Conservation (phyloP, 2,329 filamentous ascomycete genomes). For the Xylogone sp. region DNA sequence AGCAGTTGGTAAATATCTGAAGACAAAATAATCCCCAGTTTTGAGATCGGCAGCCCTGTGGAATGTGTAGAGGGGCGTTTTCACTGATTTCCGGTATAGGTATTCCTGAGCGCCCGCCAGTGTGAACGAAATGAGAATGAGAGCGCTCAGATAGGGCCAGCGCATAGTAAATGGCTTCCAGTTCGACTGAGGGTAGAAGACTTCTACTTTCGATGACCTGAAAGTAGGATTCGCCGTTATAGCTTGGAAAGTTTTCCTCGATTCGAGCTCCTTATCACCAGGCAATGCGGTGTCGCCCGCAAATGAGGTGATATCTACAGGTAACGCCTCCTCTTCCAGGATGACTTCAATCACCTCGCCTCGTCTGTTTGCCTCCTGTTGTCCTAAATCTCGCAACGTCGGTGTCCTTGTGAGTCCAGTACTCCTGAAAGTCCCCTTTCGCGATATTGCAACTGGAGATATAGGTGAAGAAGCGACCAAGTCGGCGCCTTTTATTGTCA, state of each 20-base stretch:
- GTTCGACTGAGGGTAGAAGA: slow-evolving; percentile 60
- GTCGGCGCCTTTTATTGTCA: slow-evolving; percentile 46
- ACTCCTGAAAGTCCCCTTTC: slow-evolving; percentile 17
- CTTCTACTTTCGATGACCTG: slow-evolving; percentile 34
- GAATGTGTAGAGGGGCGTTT: slow-evolving; percentile 41
- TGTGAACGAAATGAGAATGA: slow-evolving; percentile 50
- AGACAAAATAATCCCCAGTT: slow-evolving; percentile 51
- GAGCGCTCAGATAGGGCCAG: slow-evolving; percentile 52
- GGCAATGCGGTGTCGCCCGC: slow-evolving; percentile 13
- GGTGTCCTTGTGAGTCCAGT: slow-evolving; percentile 26
- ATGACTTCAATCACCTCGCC: slow-evolving; percentile 58
- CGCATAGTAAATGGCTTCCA: slow-evolving; percentile 66
- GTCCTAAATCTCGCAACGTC: slow-evolving; percentile 47
- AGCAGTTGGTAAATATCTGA: slow-evolving; percentile 62
- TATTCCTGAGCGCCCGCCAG: slow-evolving; percentile 52
- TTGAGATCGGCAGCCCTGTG: slow-evolving; percentile 45
- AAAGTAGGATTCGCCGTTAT: not conserved
- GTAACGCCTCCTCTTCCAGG: slow-evolving; percentile 34
- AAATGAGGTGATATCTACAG: slow-evolving; percentile 24
- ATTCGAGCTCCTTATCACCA: slow-evolving; percentile 18
- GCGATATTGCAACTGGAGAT: slow-evolving; percentile 12
- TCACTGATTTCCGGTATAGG: slow-evolving; percentile 46
- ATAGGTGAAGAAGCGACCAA: slow-evolving; percentile 34
- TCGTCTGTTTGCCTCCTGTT: slow-evolving; percentile 56
- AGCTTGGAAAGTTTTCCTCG: slow-evolving; percentile 21